A percentile compares a stretch with the other conserved stretches of the same genome.
These are phyloP conservation scores for Triticum aestivum DNA, from an alignment of 176 grass and related monocot genomes.

Conservation along the genomic window IWGSC_CS_RefSeq_v2.1 NC_057795.1:203263373-203263872, in stretches of 20 bases:
- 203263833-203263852: slow-evolving; percentile 59
- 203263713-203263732: slow-evolving; percentile 17
- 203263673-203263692: background rate
- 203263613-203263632: slow-evolving; percentile 17
- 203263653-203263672: slow-evolving; percentile 1
- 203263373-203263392: slow-evolving; percentile 93
- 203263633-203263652: background rate
- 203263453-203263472: slow-evolving; percentile 19
- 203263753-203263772: slow-evolving; percentile 82
- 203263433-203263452: slow-evolving; percentile 5
- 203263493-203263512: slow-evolving; percentile 94
- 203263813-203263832: slow-evolving; percentile 84
- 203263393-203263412: slow-evolving; percentile 69
- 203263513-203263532: slow-evolving; percentile 63
- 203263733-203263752: slow-evolving; percentile 63
- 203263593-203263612: slow-evolving; percentile 21
- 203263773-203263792: slow-evolving; percentile 84
- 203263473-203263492: slow-evolving; percentile 75
- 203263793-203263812: slow-evolving; percentile 83
- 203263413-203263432: slow-evolving; percentile 12
- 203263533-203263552: slow-evolving; percentile 98
- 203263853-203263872: slow-evolving; percentile 66
- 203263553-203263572: slow-evolving; percentile 93
- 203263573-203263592: slow-evolving; percentile 81
- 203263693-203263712: background rate